Percentiles rank a stretch among this genome's conserved stretches.
Conservation (phyloP, 2,329 filamentous ascomycete genomes). For the Fusarium nodosum region DNA sequence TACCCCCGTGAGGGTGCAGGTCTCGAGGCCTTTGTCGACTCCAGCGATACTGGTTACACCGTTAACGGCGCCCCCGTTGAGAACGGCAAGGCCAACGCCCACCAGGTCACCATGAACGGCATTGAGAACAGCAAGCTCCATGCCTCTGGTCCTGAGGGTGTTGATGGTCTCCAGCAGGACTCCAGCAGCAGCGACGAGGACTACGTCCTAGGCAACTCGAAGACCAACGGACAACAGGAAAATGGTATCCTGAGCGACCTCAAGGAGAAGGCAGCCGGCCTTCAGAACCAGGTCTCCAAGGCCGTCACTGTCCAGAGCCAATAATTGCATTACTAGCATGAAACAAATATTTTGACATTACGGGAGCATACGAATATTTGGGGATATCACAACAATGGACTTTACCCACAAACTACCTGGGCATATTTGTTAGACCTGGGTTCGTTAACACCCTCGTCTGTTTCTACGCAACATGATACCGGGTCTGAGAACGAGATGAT, state of each 20-base stretch:
- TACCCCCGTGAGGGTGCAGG: constrained; percentile 75
- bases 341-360: neutral
- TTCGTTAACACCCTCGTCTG: neutral
- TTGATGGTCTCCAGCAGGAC: constrained; percentile 38
- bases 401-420: neutral
- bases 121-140: constrained; percentile 35
- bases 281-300: constrained; percentile 30
- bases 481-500: constrained; percentile 40
- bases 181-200: constrained; percentile 30
- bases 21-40: constrained; percentile 77
- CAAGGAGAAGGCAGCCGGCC: constrained; percentile 32
- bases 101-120: constrained; percentile 20
- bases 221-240: constrained; percentile 12
- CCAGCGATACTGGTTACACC: constrained; percentile 74
- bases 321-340: neutral
- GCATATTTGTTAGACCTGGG: neutral
- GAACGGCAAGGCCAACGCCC: constrained; percentile 16
- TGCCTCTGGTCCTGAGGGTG: constrained; percentile 37
- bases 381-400: neutral
- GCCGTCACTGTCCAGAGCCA: constrained; percentile 30
- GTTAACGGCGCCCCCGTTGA: constrained; percentile 51
- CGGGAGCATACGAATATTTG: constrained; percentile 15
- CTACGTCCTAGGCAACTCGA: constrained; percentile 23
- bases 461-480: constrained; percentile 27
- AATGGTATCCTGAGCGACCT: constrained; percentile 32